Evolutionary conservation across 371 early-diverging fungal species (phyloP), one percentile per base, ranked within the genome.

Genomic region (Mucor velutinosus): DNA sequence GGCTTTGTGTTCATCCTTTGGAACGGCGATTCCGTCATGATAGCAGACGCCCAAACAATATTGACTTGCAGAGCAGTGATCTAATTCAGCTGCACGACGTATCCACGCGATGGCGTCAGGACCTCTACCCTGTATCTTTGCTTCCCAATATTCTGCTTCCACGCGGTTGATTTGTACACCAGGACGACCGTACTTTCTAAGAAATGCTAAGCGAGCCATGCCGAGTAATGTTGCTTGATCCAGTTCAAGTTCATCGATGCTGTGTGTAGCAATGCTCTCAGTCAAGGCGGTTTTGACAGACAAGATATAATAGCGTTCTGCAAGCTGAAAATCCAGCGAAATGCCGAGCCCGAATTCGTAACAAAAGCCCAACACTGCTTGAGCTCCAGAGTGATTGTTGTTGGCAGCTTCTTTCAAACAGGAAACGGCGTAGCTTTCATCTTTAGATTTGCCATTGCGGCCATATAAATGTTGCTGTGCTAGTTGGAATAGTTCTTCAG

Each of bases 321-420:
- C 76, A n/a, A 62, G 47, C 23, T 72, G 72, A 72, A 82, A 87
- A 66, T 93, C 86, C 17, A 71, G 76, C 7, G 67, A 62, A 6
- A 82, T 68, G 7, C 94, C 94, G 10, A 93, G 76, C 0, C 93
- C 94, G 78, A 94, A 94, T 70, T 97, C 97, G 75, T 83, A 84
- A 64, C 91, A 90, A 60, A 90, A 90, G 17, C 88, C 91, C 27
- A 90, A 77, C 1, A 87, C 75, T 8, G 85, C 87, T 29, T 76
- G 76, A 3, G 90, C 85, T 30, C 77, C 78, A 7, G 77, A 51
- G 62, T 79, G 76, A 3, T 85, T 80, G 21, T 80, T 66, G 5
- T 67, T 62, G n/a, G 82, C 17, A 25, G 60, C 70, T 10, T 85
- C 82, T 35, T 79, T 72, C 60, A 75, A 65, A 33, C 77, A 85